Evolutionary conservation across 257 asterid species (phyloP).

Genomic region (Penstemon eatonii): DNA sequence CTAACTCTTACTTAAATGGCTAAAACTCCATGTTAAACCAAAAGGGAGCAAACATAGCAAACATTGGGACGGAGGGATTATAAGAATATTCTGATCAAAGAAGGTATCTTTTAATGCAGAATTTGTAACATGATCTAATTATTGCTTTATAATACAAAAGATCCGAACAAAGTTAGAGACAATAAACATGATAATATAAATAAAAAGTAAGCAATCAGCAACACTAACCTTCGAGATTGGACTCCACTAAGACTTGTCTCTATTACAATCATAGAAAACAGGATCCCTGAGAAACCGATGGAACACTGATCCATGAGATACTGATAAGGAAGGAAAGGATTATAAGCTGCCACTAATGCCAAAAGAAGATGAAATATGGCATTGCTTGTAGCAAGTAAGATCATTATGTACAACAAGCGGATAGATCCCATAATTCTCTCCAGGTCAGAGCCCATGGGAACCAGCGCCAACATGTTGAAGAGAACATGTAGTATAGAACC

Average conservation of each 20-base stretch:
- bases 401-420: conserved; percentile 61
- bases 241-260: conserved; percentile 93
- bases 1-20: too few species aligned
- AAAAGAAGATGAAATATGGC: conserved; percentile 76
- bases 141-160: conserved; percentile 16
- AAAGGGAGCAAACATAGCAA: too few species aligned
- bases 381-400: conserved; percentile 77
- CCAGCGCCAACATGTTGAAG: conserved; percentile 96
- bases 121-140: not conserved
- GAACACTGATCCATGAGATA: conserved; percentile 79
- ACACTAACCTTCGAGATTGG: conserved; percentile 79
- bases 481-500: conserved; percentile 88
- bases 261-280: conserved; percentile 94
- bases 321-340: conserved; percentile 47
- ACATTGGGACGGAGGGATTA: not conserved
- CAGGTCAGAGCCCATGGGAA: conserved; percentile 96
- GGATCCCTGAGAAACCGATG: conserved; percentile 92
- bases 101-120: not conserved
- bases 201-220: conserved; percentile 20
- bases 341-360: conserved; percentile 61
- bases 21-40: too few species aligned
- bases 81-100: not conserved
- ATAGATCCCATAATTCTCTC: conserved; percentile 98
- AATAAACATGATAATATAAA: not conserved
- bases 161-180: not conserved